These are phyloP conservation scores for Saccharomyces eubayanus DNA, from an alignment of 805 yeast genomes.

Conservation along the genomic window DNA sequence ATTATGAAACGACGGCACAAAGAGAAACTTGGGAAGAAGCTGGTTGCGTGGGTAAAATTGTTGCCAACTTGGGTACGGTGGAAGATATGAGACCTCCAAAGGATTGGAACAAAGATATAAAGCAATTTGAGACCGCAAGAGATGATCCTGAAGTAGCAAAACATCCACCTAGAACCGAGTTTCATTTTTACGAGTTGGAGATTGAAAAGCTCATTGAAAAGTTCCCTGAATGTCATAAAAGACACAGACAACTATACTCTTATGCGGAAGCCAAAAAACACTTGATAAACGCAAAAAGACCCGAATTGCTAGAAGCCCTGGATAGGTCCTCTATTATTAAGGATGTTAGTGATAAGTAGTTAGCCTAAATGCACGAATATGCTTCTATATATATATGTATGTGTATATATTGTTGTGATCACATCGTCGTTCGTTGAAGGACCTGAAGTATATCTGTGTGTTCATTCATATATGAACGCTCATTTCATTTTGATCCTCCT, in stretches of 20 bases:
- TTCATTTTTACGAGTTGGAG: conserved; percentile 75
- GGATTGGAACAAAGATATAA: conserved; percentile 32
- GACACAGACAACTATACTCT: conserved; percentile 70
- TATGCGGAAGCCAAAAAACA: conserved; percentile 60
- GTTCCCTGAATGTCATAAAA: conserved; percentile 67
- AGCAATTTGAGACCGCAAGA: conserved; percentile 15
- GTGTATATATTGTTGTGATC: not conserved
- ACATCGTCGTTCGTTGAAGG: not conserved
- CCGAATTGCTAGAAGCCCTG: conserved; percentile 59
- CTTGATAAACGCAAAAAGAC: conserved; percentile 47
- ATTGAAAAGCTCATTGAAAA: conserved; percentile 44
- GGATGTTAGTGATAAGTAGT: not conserved
- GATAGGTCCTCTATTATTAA: conserved; percentile 42
- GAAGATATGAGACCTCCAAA: conserved; percentile 51
- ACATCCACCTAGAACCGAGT: conserved; percentile 70
- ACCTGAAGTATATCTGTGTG: not conserved
- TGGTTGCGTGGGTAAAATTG: conserved; percentile 67
- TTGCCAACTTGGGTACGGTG: conserved; percentile 51
- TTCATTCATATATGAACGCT: not conserved
- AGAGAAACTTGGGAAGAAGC: conserved; percentile 99
- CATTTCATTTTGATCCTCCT: conserved; percentile 30
- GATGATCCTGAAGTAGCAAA: conserved; percentile 23
- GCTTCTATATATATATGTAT: conserved; percentile 2
- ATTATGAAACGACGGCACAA: conserved; percentile 45
- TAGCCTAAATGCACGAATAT: not conserved